A percentile compares a stretch with the other conserved stretches of the same genome.
These are phyloP conservation scores for Tylopilus sp. DNA, from an alignment of 768 basidiomycete genomes.

Conservation along the genomic window DNA sequence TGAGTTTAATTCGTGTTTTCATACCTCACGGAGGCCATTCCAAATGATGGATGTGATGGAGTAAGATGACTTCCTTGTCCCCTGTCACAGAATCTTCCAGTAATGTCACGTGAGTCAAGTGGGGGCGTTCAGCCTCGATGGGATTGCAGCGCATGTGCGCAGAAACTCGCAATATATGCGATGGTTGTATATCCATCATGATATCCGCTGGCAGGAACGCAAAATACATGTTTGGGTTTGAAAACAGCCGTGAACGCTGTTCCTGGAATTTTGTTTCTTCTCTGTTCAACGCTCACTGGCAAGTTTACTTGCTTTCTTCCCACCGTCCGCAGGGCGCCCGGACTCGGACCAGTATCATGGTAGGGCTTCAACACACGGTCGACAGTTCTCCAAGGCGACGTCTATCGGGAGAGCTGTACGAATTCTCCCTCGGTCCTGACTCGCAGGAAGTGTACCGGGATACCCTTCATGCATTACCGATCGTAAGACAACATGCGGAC, in stretches of 20 bases:
- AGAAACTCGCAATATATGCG: no score
- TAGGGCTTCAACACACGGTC: constrained; percentile 8
- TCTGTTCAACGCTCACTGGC: no score
- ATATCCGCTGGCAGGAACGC: no score
- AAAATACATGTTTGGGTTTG: no score
- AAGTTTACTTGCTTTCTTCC: constrained; percentile 1
- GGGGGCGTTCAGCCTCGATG: no score
- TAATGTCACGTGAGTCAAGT: constrained; percentile 23
- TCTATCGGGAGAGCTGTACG: constrained; percentile 37
- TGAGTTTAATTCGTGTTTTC: not conserved
- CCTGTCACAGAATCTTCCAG: constrained; percentile 28
- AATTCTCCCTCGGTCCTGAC: constrained; percentile 44
- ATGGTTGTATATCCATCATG: no score
- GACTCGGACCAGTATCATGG: constrained; percentile 16
- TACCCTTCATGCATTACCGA: constrained; percentile 5
- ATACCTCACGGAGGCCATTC: constrained; percentile 31
- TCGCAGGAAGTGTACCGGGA: constrained; percentile 36
- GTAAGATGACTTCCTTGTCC: not conserved
- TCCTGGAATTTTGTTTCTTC: constrained; percentile 1
- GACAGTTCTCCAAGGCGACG: constrained; percentile 10
- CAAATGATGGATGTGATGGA: constrained; percentile 1
- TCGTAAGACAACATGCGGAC: constrained; percentile 7
- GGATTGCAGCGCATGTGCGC: no score
- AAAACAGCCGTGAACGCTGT: no score
- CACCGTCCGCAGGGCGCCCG: constrained; percentile 7